These are phyloP conservation scores for Leccinum angustisporum DNA, from an alignment of 1,284 basidiomycete genomes.

Conservation along the genomic window DNA sequence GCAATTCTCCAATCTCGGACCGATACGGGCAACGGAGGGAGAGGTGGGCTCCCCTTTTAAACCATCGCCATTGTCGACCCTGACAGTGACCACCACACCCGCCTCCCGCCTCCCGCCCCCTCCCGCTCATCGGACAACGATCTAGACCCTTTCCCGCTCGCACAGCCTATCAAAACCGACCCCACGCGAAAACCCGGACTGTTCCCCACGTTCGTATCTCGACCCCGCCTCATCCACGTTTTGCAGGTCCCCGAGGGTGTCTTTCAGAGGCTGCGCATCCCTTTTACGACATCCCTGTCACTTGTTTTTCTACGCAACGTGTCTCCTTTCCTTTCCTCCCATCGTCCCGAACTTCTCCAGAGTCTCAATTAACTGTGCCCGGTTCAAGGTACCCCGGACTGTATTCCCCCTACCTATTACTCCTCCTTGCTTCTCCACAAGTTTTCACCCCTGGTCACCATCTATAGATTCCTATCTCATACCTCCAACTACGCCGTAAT, in stretches of 20 bases:
- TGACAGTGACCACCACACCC: constrained; percentile 3
- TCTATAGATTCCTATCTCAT: constrained; percentile 34
- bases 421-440: constrained; percentile 15
- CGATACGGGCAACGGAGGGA: constrained; percentile 26
- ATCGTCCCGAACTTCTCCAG: constrained; percentile 13
- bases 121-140: constrained; percentile 4
- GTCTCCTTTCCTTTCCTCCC: constrained; percentile 19
- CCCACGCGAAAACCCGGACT: background rate
- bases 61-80: constrained; percentile 13
- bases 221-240: constrained; percentile 28
- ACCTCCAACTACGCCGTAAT: constrained; percentile 25
- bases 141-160: background rate
- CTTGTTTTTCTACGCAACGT: constrained; percentile 26
- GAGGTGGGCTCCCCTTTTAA: constrained; percentile 3
- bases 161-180: constrained; percentile 1
- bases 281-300: constrained; percentile 27
- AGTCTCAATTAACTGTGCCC: constrained; percentile 27
- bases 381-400: constrained; percentile 33
- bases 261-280: constrained; percentile 17
- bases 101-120: background rate
- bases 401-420: constrained; percentile 14
- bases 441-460: constrained; percentile 11
- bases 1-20: constrained; percentile 28
- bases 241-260: constrained; percentile 24
- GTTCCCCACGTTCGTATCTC: constrained; percentile 31